These are phyloP conservation scores for Eucalyptus coolabah DNA, from an alignment of 345 rosid species.

Conservation along the genomic window DNA sequence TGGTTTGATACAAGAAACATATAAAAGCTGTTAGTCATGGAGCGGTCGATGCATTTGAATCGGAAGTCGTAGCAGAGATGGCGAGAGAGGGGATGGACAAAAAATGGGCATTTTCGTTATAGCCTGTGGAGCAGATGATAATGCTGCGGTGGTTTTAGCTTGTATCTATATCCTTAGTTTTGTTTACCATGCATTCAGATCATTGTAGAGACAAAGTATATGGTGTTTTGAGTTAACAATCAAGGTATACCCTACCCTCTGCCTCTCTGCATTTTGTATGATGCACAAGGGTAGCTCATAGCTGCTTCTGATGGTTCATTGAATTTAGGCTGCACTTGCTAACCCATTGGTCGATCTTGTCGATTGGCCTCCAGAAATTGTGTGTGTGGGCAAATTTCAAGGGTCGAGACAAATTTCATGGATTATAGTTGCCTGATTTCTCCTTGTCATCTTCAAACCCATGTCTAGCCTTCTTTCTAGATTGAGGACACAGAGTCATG, in stretches of 20 bases:
- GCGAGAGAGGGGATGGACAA: neutral
- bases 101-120: neutral
- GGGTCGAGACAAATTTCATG: neutral
- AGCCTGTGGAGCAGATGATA: neutral
- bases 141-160: neutral
- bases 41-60: neutral
- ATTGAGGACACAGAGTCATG: neutral
- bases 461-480: neutral
- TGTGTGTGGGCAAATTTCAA: neutral
- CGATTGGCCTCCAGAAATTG: neutral
- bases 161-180: neutral
- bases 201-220: neutral
- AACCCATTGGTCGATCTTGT: neutral
- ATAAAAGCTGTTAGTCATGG: neutral
- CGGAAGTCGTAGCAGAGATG: neutral
- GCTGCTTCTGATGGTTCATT: neutral
- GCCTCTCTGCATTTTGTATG: neutral
- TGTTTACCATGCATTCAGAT: neutral
- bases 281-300: neutral
- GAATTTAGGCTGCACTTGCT: neutral
- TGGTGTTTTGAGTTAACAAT: neutral
- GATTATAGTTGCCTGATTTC: neutral
- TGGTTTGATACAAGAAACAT: neutral
- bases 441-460: neutral
- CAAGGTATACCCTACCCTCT: neutral